Percentiles rank a stretch among this genome's conserved stretches.
Evolutionary conservation across 2,329 filamentous ascomycete genomes (phyloP).

Genomic region (Rasamsonia emersonii): DNA sequence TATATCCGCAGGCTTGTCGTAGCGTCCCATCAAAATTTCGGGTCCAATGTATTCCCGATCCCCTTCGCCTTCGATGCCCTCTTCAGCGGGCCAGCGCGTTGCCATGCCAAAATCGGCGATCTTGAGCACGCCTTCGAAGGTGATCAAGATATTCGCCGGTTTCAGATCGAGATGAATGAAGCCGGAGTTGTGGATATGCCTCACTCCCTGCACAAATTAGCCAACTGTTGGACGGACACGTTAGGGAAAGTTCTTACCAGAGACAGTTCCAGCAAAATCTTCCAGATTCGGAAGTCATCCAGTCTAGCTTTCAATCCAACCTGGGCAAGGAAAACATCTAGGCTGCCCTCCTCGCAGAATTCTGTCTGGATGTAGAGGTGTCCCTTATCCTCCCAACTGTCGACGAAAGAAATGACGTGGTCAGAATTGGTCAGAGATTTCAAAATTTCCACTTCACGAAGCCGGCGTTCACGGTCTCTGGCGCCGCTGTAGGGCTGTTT

Average conservation of each 20-base stretch:
- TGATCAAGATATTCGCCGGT: conserved; percentile 57
- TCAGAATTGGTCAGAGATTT: conserved; percentile 69
- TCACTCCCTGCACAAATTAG: conserved; percentile 56
- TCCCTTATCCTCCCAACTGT: conserved; percentile 78
- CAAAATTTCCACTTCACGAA: conserved; percentile 75
- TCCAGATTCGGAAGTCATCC: conserved; percentile 98
- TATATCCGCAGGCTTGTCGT: conserved; percentile 84
- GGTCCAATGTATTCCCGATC: conserved; percentile 95
- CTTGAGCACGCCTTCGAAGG: conserved; percentile 57
- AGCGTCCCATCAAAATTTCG: conserved; percentile 77
- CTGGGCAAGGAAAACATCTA: conserved; percentile 76
- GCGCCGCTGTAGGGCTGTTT: conserved; percentile 69
- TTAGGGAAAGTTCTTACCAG: conserved; percentile 50
- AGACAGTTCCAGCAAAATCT: conserved; percentile 80
- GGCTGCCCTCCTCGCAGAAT: conserved; percentile 86
- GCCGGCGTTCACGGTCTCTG: conserved; percentile 71
- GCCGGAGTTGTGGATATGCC: conserved; percentile 79
- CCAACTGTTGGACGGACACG: not conserved
- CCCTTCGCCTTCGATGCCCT: conserved; percentile 78
- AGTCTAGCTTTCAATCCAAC: conserved; percentile 76
- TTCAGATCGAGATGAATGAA: conserved; percentile 66
- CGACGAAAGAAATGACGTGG: conserved; percentile 74
- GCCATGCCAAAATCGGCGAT: conserved; percentile 66
- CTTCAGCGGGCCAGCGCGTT: conserved; percentile 64
- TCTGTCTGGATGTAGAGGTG: conserved; percentile 97